Evolutionary conservation across 768 basidiomycete species (phyloP), one percentile per base, ranked within the genome.

Genomic region (Mycena filopes): DNA sequence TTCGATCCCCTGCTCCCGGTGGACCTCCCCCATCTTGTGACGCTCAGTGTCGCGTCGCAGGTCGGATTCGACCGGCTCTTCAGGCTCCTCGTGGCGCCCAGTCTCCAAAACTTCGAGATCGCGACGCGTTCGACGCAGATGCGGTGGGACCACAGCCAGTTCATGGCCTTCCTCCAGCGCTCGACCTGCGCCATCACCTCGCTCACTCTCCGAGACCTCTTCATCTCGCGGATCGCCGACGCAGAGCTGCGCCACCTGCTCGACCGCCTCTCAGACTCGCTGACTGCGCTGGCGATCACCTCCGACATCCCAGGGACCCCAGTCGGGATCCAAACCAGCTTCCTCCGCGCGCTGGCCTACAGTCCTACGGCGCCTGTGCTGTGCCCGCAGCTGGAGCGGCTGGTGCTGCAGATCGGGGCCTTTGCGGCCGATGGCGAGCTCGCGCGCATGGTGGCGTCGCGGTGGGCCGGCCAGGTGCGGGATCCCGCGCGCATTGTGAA

Each of bases 121-220:
- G 55, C 40, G 40, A 67, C 66, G 4, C 60, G 66, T n/a, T 62
- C 66, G 0, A 62, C 55, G 9, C 60, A 58, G 26, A 67, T 67
- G 66, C 56, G 43, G 16, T 67, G 66, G 66, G 46, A 57, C 51
- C 66, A 63, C 36, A 3, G 36, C 26, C 60, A 63, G 12, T 63
- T 67, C 38, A 63, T 67, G 60, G 60, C 48, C 4, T 67, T 67
- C 51, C 61, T 67, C 15, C 55, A 51, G n/a, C 60, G 66, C 43
- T 67, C 66, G 26, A 2, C 20, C 25, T 62, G 60, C 16, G 40
- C 60, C 26, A 53, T 67, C 48, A 48, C 38, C 9, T 57, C 66
- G 38, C 56, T 67, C 4, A 63, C 55, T 29, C 10, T 67, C 26
- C 66, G 66, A 20, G 66, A 67, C 46, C 42, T 67, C 26, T 62